Percentiles rank a stretch among this genome's conserved stretches.
phyloP scores from a whole-genome alignment of 768 basidiomycete genomes.

The Tylopilus felleus region DNA sequence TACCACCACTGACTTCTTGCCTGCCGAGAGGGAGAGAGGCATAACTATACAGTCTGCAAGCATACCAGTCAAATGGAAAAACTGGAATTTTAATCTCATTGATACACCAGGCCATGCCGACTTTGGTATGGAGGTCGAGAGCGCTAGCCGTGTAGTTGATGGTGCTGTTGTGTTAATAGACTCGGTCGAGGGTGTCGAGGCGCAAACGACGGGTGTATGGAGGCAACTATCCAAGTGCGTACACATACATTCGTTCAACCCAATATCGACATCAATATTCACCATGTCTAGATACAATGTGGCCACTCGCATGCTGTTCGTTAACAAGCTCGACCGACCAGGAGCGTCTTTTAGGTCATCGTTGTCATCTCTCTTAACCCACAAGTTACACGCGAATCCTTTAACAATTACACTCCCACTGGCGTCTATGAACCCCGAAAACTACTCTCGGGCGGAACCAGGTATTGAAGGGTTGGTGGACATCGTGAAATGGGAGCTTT shows the following conservation, averaged over 20 bases:
- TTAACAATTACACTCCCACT: conserved; percentile 69
- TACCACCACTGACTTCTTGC: conserved; percentile 87
- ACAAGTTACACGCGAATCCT: conserved; percentile 75
- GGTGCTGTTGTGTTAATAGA: conserved; percentile 87
- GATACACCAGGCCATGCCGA: conserved; percentile 93
- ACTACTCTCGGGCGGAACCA: conserved; percentile 72
- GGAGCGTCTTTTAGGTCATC: conserved; percentile 79
- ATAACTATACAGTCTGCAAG: conserved; percentile 93
- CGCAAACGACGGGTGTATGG: conserved; percentile 90
- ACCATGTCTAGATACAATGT: conserved; percentile 64
- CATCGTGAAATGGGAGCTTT: conserved; percentile 79
- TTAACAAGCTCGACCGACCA: conserved; percentile 86
- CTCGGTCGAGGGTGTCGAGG: conserved; percentile 88
- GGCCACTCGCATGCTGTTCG: conserved; percentile 69
- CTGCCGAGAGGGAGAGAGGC: conserved; percentile 84
- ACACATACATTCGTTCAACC: conserved; percentile 11
- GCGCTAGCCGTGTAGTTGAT: conserved; percentile 86
- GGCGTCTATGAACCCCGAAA: conserved; percentile 64
- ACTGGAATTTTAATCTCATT: conserved; percentile 83
- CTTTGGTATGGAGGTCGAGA: conserved; percentile 97
- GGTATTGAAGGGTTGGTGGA: conserved; percentile 85
- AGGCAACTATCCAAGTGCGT: conserved; percentile 76
- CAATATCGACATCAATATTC: conserved; percentile 1
- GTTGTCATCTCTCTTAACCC: conserved; percentile 64
- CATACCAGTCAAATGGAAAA: conserved; percentile 82